These are phyloP conservation scores for Candida sp. DNA, from an alignment of 1,139 yeast genomes.

Conservation along the genomic window DNA sequence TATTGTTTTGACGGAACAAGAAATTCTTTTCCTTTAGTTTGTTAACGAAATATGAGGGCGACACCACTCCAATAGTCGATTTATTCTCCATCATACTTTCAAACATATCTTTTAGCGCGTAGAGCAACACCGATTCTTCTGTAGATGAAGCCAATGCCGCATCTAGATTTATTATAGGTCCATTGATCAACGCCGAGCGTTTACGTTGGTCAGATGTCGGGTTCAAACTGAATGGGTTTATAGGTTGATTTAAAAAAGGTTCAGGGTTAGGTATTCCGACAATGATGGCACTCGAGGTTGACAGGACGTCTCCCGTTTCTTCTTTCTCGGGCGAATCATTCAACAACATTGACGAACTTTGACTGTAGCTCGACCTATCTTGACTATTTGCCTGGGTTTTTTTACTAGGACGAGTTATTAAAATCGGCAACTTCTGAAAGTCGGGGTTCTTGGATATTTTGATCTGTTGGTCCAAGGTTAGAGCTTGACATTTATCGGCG, in stretches of 20 bases:
- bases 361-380: conserved; percentile 29
- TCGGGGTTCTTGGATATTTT: conserved; percentile 27
- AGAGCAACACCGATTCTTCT: conserved; percentile 55
- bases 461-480: conserved; percentile 34
- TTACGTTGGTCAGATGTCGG: conserved; percentile 77
- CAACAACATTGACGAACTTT: conserved; percentile 34
- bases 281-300: conserved; percentile 32
- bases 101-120: conserved; percentile 80
- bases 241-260: conserved; percentile 27
- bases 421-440: conserved; percentile 29
- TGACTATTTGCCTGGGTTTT: conserved; percentile 8
- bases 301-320: conserved; percentile 17
- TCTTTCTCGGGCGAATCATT: conserved; percentile 16
- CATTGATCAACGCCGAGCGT: conserved; percentile 72
- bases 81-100: conserved; percentile 77
- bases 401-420: conserved; percentile 36
- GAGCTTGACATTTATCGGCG: conserved; percentile 31
- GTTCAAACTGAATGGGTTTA: conserved; percentile 42
- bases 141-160: conserved; percentile 50
- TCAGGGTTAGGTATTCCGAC: conserved; percentile 47
- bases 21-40: conserved; percentile 79
- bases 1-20: conserved; percentile 74
- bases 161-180: conserved; percentile 84
- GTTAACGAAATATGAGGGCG: conserved; percentile 72
- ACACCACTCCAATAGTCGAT: conserved; percentile 75